Evolutionary conservation across 768 basidiomycete species (phyloP), one percentile per base, ranked within the genome.

Genomic region (Boletus reticuloceps): DNA sequence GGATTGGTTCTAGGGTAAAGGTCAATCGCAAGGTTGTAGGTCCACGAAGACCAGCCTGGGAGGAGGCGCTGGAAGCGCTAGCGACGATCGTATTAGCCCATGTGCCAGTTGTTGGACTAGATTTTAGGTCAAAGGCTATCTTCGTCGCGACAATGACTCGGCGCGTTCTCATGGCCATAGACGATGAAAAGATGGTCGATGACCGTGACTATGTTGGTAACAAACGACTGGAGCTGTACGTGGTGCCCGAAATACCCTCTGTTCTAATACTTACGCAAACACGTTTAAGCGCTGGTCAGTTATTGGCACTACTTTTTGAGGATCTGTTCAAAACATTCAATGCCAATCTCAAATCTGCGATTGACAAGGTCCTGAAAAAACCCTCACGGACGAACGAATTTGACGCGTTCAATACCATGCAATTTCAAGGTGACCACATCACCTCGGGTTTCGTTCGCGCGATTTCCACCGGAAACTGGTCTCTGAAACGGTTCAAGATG

Each of bases 241-340:
- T 80, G 6, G 42, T 48, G 36, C 41, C 44, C 53, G 51, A 44
- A 54, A 40, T 52, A 16, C 52, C 37, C 40, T 17, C 13, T 48
- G 22, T 51, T 51, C 25, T 38, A 38, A 54, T 47, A 44, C 56
- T 63, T 42, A 64, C 42, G 12, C 39, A 25, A 53, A 54, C 43
- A 50, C 34, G 27, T 92, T 58, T 66, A 55, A 98, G 95, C 50
- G 97, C 97, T 45, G 97, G 97, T 37, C 97, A 98, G 68, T 81
- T 99, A 16, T 81, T 99, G 27, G 93, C 95, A 7, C 79, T 99
- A 12, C 82, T 99, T 4, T 99, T 99, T 59, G 97, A 99, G 72
- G 97, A 99, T 72, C 77, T 98, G 25, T 99, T 99, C 82, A 99
- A 99, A 72, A 97, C 94, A 0, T 98, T 94, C 77, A 98, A 98